Evolutionary conservation across 768 basidiomycete genomes (phyloP), one percentile per base, ranked within the genome.

Genomic region (Xerocomellus intermedius): DNA sequence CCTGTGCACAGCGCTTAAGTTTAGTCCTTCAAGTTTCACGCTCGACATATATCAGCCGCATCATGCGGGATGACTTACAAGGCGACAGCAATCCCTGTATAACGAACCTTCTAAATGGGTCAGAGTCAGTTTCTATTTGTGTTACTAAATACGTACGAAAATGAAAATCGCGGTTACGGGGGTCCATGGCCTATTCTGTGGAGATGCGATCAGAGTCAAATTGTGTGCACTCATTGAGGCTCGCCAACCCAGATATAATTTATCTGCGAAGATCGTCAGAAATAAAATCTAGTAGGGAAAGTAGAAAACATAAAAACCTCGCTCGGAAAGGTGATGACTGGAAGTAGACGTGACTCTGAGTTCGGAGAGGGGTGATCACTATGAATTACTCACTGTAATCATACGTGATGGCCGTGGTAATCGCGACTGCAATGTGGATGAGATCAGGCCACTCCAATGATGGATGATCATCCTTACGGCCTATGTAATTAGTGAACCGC

Each of bases 181-280:
- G 5, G 53, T 57, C 64, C 64, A 66, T 13, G 58, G 19, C 30
- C 54, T 54, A 22, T 24, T 60, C 64, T 67, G 42, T 48, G 19
- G 47, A 37, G 2, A 26, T 8, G 1, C 1, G 7, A 22, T 65
- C 36, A 60, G 53, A 26, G 5, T 24, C 9, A 17, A 9, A 8
- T 13, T 7, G 1, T 30, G 19, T 36, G 6, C 10, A 43, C 51
- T 39, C 28, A 32, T 7, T 8, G 17, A 32, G 2, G 33, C 19
- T 37, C 19, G 22, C 65, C 26, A 22, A 66, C 65, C 65, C 65
- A 66, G 14, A 66, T 22, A 39, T 47, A 56, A 12, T 42, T 26
- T 50, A 61, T 38, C 64, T 63, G 43, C 6, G 12, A 19, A 41
- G 17, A 6, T 13, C 10, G 8, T 66, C n/a, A 57, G 52, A 47